Conservation (phyloP, 768 basidiomycete genomes). For the Mycena floridula region DNA sequence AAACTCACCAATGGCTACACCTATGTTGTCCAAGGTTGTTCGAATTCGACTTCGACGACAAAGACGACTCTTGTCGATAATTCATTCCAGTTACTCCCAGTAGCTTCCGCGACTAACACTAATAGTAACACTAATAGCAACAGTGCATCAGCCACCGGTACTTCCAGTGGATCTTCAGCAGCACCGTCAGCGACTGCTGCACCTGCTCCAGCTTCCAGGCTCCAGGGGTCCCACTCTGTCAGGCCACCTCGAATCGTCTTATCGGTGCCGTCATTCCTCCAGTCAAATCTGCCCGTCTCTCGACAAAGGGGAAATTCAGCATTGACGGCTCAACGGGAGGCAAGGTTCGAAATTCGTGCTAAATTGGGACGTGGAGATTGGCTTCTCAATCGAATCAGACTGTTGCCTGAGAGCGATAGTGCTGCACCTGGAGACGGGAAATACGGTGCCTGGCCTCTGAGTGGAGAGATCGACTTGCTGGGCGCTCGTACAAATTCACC, state of each 20-base stretch:
- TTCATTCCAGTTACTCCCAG: no score
- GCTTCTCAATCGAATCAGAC: constrained; percentile 12
- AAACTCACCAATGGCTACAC: constrained; percentile 51
- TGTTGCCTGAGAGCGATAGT: constrained; percentile 34
- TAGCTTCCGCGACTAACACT: no score
- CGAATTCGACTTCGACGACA: constrained; percentile 19
- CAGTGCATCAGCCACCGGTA: no score
- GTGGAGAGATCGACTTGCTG: constrained; percentile 45
- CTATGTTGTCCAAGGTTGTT: constrained; percentile 66
- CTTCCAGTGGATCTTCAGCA: no score
- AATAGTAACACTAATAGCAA: no score
- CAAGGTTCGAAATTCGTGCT: constrained; percentile 54
- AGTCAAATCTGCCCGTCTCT: constrained; percentile 69
- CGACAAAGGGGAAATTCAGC: constrained; percentile 53
- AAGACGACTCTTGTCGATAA: no score
- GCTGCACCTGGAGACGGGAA: constrained; percentile 55
- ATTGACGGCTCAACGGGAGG: constrained; percentile 41
- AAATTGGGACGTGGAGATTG: constrained; percentile 52
- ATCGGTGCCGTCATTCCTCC: constrained; percentile 60
- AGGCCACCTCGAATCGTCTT: constrained; percentile 29
- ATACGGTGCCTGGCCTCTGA: constrained; percentile 61
- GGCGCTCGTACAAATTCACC: constrained; percentile 56
- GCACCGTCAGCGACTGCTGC: neutral
- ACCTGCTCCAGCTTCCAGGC: neutral
- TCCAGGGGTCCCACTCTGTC: neutral